Percentiles rank a stretch among this genome's conserved stretches.
These are phyloP conservation scores for Scutellaria barbata DNA, from an alignment of 257 asterid genomes.

Conservation along the genomic window DNA sequence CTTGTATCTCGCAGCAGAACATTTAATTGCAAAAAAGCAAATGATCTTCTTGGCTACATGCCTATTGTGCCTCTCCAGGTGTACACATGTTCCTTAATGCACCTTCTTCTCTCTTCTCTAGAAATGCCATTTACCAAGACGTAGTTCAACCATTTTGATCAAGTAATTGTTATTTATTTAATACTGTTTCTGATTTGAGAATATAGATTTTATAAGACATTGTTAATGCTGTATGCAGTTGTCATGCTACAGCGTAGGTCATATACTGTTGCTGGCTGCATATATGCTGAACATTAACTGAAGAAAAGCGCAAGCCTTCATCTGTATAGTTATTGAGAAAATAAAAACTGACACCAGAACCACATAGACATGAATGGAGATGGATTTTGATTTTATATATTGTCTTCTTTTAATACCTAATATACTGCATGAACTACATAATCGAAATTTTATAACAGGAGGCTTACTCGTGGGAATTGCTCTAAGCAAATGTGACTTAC, in stretches of 20 bases:
- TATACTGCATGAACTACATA: not conserved
- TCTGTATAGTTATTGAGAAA: not conserved
- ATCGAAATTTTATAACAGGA: not conserved
- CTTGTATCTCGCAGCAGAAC: slow-evolving; percentile 85
- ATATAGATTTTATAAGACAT: slow-evolving; percentile 12
- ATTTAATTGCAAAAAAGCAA: slow-evolving; percentile 82
- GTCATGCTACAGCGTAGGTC: not conserved
- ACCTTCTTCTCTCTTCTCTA: slow-evolving; percentile 15
- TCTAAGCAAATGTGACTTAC: not conserved
- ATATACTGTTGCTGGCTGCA: not conserved
- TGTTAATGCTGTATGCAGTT: slow-evolving; percentile 15
- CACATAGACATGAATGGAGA: not conserved
- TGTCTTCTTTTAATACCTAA: not conserved
- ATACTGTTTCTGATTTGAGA: not conserved
- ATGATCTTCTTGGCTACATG: slow-evolving; percentile 82
- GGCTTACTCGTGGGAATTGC: slow-evolving; percentile 9
- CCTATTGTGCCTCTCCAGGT: slow-evolving; percentile 94
- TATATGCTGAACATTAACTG: not conserved
- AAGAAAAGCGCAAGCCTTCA: slow-evolving; percentile 3
- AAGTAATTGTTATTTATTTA: not conserved
- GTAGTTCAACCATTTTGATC: slow-evolving; percentile 10
- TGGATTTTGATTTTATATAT: not conserved
- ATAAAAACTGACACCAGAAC: not conserved
- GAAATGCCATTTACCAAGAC: not conserved
- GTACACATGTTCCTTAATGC: slow-evolving; percentile 29